Conservation (phyloP, 2,329 filamentous ascomycete genomes). For the Emergomyces africanus region DNA sequence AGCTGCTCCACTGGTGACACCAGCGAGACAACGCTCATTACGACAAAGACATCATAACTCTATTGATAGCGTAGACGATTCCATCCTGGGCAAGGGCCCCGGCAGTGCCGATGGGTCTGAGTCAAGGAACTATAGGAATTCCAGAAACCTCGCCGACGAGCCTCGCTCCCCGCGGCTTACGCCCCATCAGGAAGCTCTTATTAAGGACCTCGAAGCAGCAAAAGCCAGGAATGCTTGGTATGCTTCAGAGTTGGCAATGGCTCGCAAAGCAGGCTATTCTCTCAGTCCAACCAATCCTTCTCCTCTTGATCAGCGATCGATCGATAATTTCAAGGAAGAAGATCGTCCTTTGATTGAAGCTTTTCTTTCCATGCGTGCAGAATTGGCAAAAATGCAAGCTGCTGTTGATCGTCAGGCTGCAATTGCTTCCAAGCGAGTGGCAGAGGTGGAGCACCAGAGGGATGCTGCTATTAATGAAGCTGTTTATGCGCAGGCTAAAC, state of each 20-base stretch:
- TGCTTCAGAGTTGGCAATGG: constrained; percentile 83
- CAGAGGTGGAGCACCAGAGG: constrained; percentile 86
- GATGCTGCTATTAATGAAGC: constrained; percentile 92
- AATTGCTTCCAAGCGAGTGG: constrained; percentile 75
- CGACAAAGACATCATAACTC: constrained; percentile 53
- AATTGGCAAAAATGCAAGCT: constrained; percentile 77
- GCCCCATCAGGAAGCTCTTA: constrained; percentile 47
- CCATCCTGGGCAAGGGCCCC: constrained; percentile 30
- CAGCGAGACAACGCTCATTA: constrained; percentile 37
- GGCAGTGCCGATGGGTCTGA: constrained; percentile 30
- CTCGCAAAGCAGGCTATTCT: constrained; percentile 75
- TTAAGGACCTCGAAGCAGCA: constrained; percentile 74
- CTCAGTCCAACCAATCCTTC: constrained; percentile 39
- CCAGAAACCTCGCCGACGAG: constrained; percentile 29
- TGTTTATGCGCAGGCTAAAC: constrained; percentile 83
- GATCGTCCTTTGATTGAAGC: constrained; percentile 88
- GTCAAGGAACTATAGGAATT: constrained; percentile 26
- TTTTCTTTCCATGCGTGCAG: constrained; percentile 76
- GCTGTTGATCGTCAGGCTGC: constrained; percentile 82
- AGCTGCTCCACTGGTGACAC: constrained; percentile 31
- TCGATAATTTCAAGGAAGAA: constrained; percentile 78
- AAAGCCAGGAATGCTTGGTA: constrained; percentile 94
- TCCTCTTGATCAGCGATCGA: constrained; percentile 60
- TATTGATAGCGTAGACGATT: constrained; percentile 55
- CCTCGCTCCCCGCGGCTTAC: constrained; percentile 34